Base-by-base conservation (phyloP, 164 flowering plant genomes). In the Chloranthus sessilifolius region DNA sequence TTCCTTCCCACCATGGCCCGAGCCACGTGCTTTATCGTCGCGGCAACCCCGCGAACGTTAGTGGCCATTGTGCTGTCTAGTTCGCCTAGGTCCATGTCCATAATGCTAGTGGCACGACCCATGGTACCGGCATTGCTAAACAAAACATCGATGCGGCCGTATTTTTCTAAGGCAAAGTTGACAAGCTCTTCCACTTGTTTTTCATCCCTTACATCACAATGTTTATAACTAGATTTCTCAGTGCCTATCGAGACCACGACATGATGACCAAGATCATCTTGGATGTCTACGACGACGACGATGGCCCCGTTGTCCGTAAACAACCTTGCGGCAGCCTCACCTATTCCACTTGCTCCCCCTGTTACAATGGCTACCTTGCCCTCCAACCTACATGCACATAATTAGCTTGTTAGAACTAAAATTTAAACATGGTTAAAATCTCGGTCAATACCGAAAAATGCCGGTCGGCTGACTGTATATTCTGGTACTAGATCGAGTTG, bases 1-100 rank as follows among this genome's bases (percentile, higher is more conserved):
- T 60, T 59, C 11, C n/a, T 23, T 0, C 87, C 87, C 43, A 90
- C 83, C 96, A 90, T 87, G 12, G 74, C 56, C 5, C 53, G 50
- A 17, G 52, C 66, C 1, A 57, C 62, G 11, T 69, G 69, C 47
- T 61, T 69, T n/a, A 61, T 58, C 0, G 58, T 10, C 0, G 50
- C 43, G 1, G 53, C 60, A 1, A n/a, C 31, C 1, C 70, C 70
- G 0, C 55, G 43, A 2, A 58, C 42, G 14, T 69, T 69, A 30
- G 35, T 27, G 12, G 64, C 33, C 25, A 69, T 48, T 19, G 43
- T 42, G 11, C 11, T 17, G 50, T 65, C 60, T 1, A 69, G 38
- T 3, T 7, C 47, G 0, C 1, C 47, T 15, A 57, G 0, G 45
- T 65, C 67, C 39, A 64, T 8, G n/a, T 65, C 64, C 1, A 57